Evolutionary conservation across 345 rosid species (phyloP), one percentile per base, ranked within the genome.

Genomic region (Syzygium jambos): DNA sequence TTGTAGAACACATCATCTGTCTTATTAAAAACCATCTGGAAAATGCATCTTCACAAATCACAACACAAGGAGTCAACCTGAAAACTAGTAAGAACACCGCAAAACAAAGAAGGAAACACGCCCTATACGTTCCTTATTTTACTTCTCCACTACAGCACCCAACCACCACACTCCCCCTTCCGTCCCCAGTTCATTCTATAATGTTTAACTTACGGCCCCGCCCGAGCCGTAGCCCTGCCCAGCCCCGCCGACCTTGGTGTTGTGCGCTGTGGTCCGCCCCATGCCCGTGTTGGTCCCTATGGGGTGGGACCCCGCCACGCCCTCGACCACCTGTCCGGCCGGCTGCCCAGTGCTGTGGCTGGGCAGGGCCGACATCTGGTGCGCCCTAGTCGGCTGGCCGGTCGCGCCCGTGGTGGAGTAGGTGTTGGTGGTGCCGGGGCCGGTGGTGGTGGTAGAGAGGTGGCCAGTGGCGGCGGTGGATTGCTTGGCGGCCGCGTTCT

Each of bases 401-500:
- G 55, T 46, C 0, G 54, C 90, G 15, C 93, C 95, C 6, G 94
- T 88, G 11, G 94, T 63, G 5, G 94, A 87, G 85, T 91, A 88
- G 41, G 93, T 86, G 77, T 86, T 84, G 6, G 92, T 53, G 21
- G 84, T 82, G 27, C 86, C 84, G 7, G 92, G 51, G 23, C 92
- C 12, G 49, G 65, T 68, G 3, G 93, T 85, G 21, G 92, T 85
- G 88, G 85, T 85, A 2, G 89, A 86, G 1, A 82, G 54, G 1
- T 55, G 52, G 2, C 87, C 87, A 3, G 92, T 93, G 6, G 86
- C 87, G n/a, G 53, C 73, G 6, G 78, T 77, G 23, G 86, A 78
- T 46, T 59, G 92, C 92, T 83, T 91, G 22, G 91, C 87, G 1
- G 89, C 93, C 0, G 95, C 95, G 85, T 94, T 96, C 53, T 96